phyloP scores from a whole-genome alignment of 2,329 filamentous ascomycete species.

The Paracamarosporium sp. region DNA sequence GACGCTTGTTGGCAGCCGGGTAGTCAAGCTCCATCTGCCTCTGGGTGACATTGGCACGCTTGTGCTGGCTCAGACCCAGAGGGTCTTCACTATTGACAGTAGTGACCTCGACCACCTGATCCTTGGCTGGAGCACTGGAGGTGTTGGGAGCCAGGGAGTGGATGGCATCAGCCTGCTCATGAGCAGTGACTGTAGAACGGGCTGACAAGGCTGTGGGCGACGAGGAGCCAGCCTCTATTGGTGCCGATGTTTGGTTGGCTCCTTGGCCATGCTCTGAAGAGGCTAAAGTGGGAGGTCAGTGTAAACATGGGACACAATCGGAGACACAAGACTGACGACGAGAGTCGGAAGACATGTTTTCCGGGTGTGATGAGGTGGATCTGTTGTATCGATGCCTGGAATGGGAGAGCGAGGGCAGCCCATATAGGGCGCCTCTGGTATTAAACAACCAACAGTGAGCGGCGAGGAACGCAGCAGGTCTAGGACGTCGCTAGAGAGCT shows the following conservation, averaged over 20 bases:
- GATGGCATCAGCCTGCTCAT: constrained; percentile 33
- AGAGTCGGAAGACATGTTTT: constrained; percentile 40
- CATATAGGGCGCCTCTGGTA: constrained; percentile 35
- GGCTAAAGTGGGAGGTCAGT: constrained; percentile 37
- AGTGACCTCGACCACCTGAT: constrained; percentile 30
- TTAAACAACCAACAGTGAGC: constrained; percentile 39
- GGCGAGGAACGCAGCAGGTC: constrained; percentile 17
- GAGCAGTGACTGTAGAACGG: constrained; percentile 24
- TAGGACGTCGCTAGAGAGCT: constrained; percentile 16
- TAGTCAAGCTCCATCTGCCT: constrained; percentile 58
- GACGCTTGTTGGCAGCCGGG: constrained; percentile 47
- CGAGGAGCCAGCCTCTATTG: constrained; percentile 25
- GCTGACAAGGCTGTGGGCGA: constrained; percentile 28
- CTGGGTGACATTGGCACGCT: constrained; percentile 45
- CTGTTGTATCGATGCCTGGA: constrained; percentile 31
- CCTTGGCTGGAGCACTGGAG: constrained; percentile 15
- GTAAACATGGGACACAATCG: constrained; percentile 18
- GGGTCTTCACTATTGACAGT: constrained; percentile 37
- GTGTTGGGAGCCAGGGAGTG: constrained; percentile 26
- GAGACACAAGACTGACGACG: constrained; percentile 35
- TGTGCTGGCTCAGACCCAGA: constrained; percentile 44
- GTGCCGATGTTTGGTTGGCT: constrained; percentile 35
- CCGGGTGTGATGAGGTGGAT: constrained; percentile 29
- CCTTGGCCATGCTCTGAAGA: constrained; percentile 34
- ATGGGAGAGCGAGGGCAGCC: constrained; percentile 25